phyloP scores from a whole-genome alignment of 2,329 filamentous ascomycete species.

The Elsinoe arachidis region DNA sequence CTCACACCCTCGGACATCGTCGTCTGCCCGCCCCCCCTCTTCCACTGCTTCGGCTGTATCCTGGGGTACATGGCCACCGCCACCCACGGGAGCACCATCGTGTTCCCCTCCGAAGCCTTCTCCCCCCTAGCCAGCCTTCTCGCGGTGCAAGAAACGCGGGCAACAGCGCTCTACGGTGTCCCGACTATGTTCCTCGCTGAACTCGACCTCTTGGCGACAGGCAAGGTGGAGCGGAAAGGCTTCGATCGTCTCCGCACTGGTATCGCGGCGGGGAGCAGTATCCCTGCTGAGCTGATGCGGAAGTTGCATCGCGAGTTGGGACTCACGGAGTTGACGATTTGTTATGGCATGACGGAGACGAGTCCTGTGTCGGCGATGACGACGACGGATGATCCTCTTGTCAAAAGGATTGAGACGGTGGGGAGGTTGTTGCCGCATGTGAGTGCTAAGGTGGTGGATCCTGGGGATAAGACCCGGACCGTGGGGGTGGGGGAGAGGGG shows the following conservation, averaged over 20 bases:
- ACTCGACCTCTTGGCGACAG: constrained; percentile 62
- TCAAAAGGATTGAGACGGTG: constrained; percentile 65
- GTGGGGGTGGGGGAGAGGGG: constrained; percentile 60
- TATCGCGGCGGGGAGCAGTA: constrained; percentile 79
- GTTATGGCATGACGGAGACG: constrained; percentile 96
- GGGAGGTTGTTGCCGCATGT: constrained; percentile 82
- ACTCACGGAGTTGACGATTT: constrained; percentile 76
- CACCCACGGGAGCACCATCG: constrained; percentile 69
- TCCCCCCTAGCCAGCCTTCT: constrained; percentile 64
- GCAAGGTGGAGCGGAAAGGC: constrained; percentile 38
- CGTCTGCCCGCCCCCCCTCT: constrained; percentile 52
- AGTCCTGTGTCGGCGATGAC: constrained; percentile 71
- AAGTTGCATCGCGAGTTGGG: constrained; percentile 66
- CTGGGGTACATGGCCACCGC: constrained; percentile 95
- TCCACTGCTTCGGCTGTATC: constrained; percentile 77
- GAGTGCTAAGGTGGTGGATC: constrained; percentile 64
- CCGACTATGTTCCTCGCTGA: constrained; percentile 92
- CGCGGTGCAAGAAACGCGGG: constrained; percentile 53
- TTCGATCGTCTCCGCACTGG: constrained; percentile 70
- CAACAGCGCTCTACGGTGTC: constrained; percentile 74
- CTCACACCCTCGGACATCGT: constrained; percentile 63
- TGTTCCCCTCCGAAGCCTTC: constrained; percentile 83
- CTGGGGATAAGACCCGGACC: constrained; percentile 49
- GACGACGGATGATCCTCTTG: constrained; percentile 61
- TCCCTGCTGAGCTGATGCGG: constrained; percentile 74